A percentile compares a stretch with the other conserved stretches of the same genome.
Evolutionary conservation across 306 rosid species (phyloP).

Genomic region (Fragaria vesca): DNA sequence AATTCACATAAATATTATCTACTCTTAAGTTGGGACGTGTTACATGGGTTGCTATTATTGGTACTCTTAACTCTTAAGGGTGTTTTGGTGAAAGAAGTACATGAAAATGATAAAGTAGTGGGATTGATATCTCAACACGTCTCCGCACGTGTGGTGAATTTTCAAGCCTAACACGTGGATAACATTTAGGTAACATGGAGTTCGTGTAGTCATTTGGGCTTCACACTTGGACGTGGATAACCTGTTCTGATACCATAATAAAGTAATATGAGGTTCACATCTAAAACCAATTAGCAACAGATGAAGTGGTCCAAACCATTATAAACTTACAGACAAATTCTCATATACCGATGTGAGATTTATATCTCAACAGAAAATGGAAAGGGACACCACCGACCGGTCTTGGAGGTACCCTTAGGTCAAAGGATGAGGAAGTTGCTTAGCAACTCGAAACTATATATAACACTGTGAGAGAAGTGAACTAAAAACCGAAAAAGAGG

Average conservation of each 20-base stretch:
- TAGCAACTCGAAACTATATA: conserved; percentile 24
- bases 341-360: too few species aligned
- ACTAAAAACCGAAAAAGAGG: not conserved
- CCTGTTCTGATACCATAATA: too few species aligned
- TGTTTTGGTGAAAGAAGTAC: not conserved
- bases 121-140: too few species aligned
- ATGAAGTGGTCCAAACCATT: too few species aligned
- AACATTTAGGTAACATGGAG: too few species aligned
- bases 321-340: too few species aligned
- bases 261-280: too few species aligned
- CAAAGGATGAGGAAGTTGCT: conserved; percentile 27
- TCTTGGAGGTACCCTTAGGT: conserved; percentile 8
- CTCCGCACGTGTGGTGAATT: too few species aligned
- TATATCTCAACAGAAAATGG: not conserved
- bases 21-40: not conserved
- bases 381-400: conserved; percentile 1
- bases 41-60: not conserved
- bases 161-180: too few species aligned
- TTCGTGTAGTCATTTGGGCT: too few species aligned
- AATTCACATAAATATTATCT: not conserved
- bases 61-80: not conserved
- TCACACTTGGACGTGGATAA: too few species aligned
- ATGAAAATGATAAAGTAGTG: not conserved
- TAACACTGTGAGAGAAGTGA: not conserved
- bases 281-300: too few species aligned